phyloP scores from a whole-genome alignment of 192 early-diverging fungal genomes.

The Coemansia sp. region DNA sequence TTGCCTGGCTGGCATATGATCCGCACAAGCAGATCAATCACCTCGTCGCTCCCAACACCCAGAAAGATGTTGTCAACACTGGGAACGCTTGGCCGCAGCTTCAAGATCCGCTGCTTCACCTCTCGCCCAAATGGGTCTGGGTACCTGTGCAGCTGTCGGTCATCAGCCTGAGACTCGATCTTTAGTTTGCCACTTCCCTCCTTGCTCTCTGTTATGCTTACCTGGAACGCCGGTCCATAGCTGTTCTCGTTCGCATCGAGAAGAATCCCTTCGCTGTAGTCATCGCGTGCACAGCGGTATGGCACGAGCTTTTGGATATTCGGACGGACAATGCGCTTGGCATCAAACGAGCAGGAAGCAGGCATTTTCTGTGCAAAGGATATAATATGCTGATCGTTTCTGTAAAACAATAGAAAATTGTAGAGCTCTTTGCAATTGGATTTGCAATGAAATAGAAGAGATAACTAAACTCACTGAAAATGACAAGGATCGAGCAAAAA shows the following conservation, averaged over 20 bases:
- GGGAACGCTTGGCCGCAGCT: conserved; percentile 67
- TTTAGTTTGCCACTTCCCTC: conserved; percentile 17
- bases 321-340: conserved; percentile 70
- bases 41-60: conserved; percentile 97
- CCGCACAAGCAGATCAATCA: conserved; percentile 87
- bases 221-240: conserved; percentile 65
- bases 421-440: background rate
- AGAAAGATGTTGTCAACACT: conserved; percentile 79
- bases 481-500: background rate
- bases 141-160: conserved; percentile 80
- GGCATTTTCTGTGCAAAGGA: conserved; percentile 14
- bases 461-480: background rate
- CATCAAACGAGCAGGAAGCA: conserved; percentile 49
- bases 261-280: conserved; percentile 89
- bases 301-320: conserved; percentile 82
- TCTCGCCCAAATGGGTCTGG: conserved; percentile 90
- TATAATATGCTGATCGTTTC: too few relatives aligned
- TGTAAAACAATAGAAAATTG: too few relatives aligned
- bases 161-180: conserved; percentile 20
- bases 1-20: conserved; percentile 86
- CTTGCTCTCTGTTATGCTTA: conserved; percentile 33
- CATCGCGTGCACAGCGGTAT: conserved; percentile 98
- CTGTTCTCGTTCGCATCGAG: conserved; percentile 99
- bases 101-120: conserved; percentile 76
- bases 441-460: background rate